Evolutionary conservation across 1,284 basidiomycete species (phyloP).

Genomic region (Agroathelia rolfsii): DNA sequence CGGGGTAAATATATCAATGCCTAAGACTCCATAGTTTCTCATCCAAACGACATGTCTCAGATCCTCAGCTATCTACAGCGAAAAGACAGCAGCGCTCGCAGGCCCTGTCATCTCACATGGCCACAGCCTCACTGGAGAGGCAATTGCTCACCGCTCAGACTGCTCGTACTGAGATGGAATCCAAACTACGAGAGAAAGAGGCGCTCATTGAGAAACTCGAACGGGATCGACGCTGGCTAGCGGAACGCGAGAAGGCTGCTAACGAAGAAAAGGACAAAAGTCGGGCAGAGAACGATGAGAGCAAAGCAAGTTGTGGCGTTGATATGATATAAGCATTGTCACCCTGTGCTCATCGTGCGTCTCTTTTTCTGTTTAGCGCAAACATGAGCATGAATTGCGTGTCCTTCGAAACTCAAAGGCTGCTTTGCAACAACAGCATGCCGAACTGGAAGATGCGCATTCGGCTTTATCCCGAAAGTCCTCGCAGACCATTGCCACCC

Average conservation of each 20-base stretch:
- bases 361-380: constrained; percentile 3
- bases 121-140: constrained; percentile 50
- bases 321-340: constrained; percentile 1
- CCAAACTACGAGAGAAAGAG: constrained; percentile 52
- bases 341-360: constrained; percentile 4
- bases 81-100: constrained; percentile 54
- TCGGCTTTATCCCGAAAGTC: constrained; percentile 33
- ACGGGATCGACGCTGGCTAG: constrained; percentile 52
- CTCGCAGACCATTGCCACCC: constrained; percentile 33
- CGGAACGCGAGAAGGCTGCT: constrained; percentile 49
- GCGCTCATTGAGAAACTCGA: constrained; percentile 46
- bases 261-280: constrained; percentile 50
- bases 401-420: constrained; percentile 34
- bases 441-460: constrained; percentile 45
- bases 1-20: constrained; percentile 30
- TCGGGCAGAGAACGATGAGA: constrained; percentile 32
- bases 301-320: constrained; percentile 36
- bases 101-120: constrained; percentile 46
- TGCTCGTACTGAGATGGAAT: constrained; percentile 49
- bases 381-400: constrained; percentile 35
- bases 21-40: too few relatives aligned
- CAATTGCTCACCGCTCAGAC: constrained; percentile 49
- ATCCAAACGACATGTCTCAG: constrained; percentile 22
- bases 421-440: constrained; percentile 41
- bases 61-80: constrained; percentile 49